Base-by-base conservation (phyloP, 225 moss, liverwort and hornwort species). In the Thuidium tamariscinum region DNA sequence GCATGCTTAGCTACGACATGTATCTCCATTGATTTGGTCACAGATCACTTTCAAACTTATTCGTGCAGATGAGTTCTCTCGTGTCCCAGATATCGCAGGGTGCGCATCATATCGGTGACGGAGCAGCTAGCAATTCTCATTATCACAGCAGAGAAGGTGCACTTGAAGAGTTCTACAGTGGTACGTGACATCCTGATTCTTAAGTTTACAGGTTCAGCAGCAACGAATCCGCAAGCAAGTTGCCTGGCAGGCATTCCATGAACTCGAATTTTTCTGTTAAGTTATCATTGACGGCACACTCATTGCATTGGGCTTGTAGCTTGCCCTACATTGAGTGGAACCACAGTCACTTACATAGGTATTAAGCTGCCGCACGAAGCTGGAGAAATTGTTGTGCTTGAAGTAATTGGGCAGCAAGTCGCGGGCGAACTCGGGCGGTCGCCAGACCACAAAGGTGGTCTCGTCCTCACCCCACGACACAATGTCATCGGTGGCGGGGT, bases 311-410 rank as follows among this genome's bases (percentile, higher is more conserved):
- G 42, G 79, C 36, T 42, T 42, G 59, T 30, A 60, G 10, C 37
- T 23, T 74, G 68, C 74, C 48, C 49, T 20, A 32, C 48, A 36
- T 34, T 48, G 74, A 29, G 20, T 44, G 49, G 46, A 79, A 66
- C 56, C 55, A 15, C 69, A 49, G 44, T 57, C 22, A 93, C 96
- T 96, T 90, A 96, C 96, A 87, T 96, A 96, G 61, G 96, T 96
- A 62, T 96, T 96, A 14, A 96, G 94, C 92, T 96, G 96, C 14
- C 96, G 93, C 29, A 96, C 96, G 56, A 96, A 96, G 90, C 95
- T 95, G 82, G 96, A 96, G 89, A 96, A 96, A 90, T 96, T 96
- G 90, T 95, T 95, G 90, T 96, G 96, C 92, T 96, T 96, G 92
- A 96, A 96, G 93, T 96, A 96, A 85, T 96, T 96, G 49, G 96